Evolutionary conservation across 164 flowering plant species (phyloP), one percentile per base, ranked within the genome.

Genomic region (Magnolia kwangsiensis): DNA sequence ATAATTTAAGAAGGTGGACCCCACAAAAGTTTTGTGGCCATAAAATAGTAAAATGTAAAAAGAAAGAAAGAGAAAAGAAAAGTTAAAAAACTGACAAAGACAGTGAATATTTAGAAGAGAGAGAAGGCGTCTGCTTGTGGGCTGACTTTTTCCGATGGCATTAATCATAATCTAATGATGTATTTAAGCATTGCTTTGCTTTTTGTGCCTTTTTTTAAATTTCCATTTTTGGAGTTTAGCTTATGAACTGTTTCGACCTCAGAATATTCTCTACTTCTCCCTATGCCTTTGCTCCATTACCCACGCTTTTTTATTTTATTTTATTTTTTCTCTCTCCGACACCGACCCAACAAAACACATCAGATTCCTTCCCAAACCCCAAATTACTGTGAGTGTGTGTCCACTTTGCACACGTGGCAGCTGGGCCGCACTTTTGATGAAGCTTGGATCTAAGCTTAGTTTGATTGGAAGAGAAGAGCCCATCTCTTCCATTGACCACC

Each of bases 141-240:
- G 96, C 98, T 94, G 98, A 94, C 98, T 90, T 94, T 87, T 58
- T 85, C 77, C 85, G 81, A 79, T 74, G 49, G 79, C 72, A 81
- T 84, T 89, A 90, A 90, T 94, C 91, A 91, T 94, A 94, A 87
- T 92, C 92, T 89, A 90, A 92, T 92, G 50, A 90, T 90, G 89
- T 74, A 76, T 37, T 80, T 69, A 37, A 51, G 72, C 63, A 50
- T 67, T 63, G 71, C 76, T 84, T 87, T 83, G 79, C 87, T 84
- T 85, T 88, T 73, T 49, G 75, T 69, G 18, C 21, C 10, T 76
- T 84, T 80, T 90, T 85, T 80, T 86, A 65, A 66, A 72, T 37
- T 82, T 63, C 73, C n/a, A 80, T 29, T 69, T 88, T 91, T 90
- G 96, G 92, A 84, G 75, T 84, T 90, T 87, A 75, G 85, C 78